These are phyloP conservation scores for Aspergillus nanangensis DNA, from an alignment of 495 filamentous ascomycete species.

Conservation along the genomic window DNA sequence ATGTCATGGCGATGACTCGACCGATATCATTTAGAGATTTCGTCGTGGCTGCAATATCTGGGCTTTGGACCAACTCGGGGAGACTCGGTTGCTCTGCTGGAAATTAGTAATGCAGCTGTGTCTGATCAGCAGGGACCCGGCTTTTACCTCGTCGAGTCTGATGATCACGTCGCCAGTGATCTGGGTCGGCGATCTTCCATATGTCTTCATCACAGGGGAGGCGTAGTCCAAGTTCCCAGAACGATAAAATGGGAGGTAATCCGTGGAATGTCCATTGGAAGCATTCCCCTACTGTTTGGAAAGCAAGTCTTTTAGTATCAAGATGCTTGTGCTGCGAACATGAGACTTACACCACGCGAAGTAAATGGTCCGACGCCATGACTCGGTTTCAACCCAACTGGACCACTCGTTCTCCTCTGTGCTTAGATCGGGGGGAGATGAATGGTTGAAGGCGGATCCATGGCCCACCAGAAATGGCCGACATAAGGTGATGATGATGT, in stretches of 20 bases:
- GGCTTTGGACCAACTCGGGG: no score
- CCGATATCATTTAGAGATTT: neutral
- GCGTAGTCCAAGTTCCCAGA: neutral
- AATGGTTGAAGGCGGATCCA: neutral
- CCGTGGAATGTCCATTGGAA: neutral
- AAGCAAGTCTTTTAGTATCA: neutral
- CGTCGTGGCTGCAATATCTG: no score
- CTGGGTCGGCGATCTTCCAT: neutral
- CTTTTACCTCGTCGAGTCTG: neutral
- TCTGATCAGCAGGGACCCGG: no score
- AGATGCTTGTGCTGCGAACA: neutral
- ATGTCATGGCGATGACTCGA: neutral
- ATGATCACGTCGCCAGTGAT: neutral
- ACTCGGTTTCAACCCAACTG: neutral
- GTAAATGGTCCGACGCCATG: neutral
- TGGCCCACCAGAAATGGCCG: neutral
- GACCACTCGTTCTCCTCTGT: neutral
- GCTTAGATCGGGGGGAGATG: neutral
- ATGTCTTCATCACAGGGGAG: neutral
- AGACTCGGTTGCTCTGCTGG: no score
- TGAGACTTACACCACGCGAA: neutral
- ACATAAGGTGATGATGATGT: neutral
- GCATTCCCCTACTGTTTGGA: neutral
- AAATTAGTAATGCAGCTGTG: no score
- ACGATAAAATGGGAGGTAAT: neutral